Conservation (phyloP, 2,329 filamentous ascomycete genomes). For the Chrysoporthe puriensis region DNA sequence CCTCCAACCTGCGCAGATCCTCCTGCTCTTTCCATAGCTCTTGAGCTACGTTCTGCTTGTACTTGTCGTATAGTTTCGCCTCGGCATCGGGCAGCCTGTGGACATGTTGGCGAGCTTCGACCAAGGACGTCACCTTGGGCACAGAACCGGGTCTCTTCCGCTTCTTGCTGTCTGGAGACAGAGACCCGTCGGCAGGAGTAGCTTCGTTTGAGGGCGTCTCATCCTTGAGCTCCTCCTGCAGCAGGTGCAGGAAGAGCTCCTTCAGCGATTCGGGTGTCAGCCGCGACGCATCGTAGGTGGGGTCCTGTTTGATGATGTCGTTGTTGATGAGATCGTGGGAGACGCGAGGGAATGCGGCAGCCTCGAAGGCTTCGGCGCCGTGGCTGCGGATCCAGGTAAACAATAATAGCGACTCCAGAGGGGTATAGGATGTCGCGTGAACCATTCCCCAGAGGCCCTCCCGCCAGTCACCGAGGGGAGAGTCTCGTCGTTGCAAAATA, state of each 20-base stretch:
- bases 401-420: constrained; percentile 41
- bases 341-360: constrained; percentile 40
- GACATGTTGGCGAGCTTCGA: constrained; percentile 67
- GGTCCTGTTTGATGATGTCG: constrained; percentile 69
- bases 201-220: constrained; percentile 37
- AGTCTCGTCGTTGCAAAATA: constrained; percentile 39
- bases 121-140: constrained; percentile 58
- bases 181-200: constrained; percentile 45
- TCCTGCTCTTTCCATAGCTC: constrained; percentile 77
- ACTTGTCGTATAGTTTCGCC: constrained; percentile 74
- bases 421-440: constrained; percentile 38
- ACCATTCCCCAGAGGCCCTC: constrained; percentile 43
- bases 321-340: constrained; percentile 71
- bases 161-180: constrained; percentile 67
- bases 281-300: constrained; percentile 72
- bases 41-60: constrained; percentile 69
- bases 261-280: constrained; percentile 78
- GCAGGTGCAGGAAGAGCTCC: constrained; percentile 74
- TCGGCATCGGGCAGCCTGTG: constrained; percentile 73
- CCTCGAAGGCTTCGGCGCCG: constrained; percentile 38
- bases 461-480: constrained; percentile 39
- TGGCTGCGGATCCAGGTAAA: constrained; percentile 39
- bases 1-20: constrained; percentile 63
- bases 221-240: constrained; percentile 67
- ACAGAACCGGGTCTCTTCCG: constrained; percentile 72